Percentiles rank a stretch among this genome's conserved stretches.
Conservation (phyloP, 129 eudicot genomes). For the Centrapalus pauciflorus region DNA sequence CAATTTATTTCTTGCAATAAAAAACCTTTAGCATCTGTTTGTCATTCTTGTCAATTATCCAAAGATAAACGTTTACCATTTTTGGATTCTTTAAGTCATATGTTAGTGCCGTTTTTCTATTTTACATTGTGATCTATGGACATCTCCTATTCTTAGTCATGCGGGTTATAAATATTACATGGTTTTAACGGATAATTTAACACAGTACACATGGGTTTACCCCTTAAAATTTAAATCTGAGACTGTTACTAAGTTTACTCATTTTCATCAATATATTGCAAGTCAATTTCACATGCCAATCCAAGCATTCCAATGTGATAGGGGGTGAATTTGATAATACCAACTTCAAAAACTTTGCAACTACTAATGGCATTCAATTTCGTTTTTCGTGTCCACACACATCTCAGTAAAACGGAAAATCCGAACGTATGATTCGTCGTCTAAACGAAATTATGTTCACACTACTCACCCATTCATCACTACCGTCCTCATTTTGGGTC, state of each 20-base stretch:
- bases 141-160: not conserved
- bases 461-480: not conserved
- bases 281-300: not conserved
- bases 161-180: not conserved
- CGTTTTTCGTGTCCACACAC: no score
- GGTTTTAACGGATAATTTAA: not conserved
- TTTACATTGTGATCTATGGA: conserved; percentile 1
- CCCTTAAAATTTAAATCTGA: not conserved
- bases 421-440: not conserved
- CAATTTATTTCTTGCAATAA: conserved; percentile 1
- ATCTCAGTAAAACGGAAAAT: no score
- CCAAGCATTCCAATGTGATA: conserved; percentile 1
- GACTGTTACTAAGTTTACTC: not conserved
- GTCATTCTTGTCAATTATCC: not conserved
- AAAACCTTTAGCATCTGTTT: not conserved
- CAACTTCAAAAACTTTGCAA: not conserved
- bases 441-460: not conserved
- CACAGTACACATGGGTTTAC: not conserved
- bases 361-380: not conserved
- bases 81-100: not conserved
- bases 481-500: not conserved
- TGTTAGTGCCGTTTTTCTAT: not conserved
- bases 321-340: not conserved
- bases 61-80: not conserved
- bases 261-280: not conserved